Conservation (phyloP, 2,329 filamentous ascomycete species). For the Huntiella abstrusa region DNA sequence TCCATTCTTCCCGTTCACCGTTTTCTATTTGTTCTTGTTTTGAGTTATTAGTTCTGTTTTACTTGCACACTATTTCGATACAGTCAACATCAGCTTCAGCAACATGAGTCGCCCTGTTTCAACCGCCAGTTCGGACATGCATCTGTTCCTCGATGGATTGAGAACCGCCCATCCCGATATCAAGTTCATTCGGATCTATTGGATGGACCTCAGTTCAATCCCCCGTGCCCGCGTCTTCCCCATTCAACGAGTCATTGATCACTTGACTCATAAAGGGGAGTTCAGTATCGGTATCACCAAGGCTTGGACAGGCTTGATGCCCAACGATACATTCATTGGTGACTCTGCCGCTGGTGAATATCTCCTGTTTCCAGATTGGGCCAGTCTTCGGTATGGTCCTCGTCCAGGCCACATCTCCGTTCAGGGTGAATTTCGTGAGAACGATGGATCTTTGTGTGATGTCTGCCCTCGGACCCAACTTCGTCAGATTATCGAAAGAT, state of each 20-base stretch:
- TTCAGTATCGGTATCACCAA: conserved; percentile 41
- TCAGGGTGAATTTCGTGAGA: conserved; percentile 43
- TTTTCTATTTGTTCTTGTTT: too few species aligned
- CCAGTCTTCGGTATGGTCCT: conserved; percentile 39
- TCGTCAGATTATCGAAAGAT: conserved; percentile 25
- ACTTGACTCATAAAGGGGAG: conserved; percentile 26
- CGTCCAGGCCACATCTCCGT: conserved; percentile 44
- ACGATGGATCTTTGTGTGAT: conserved; percentile 28
- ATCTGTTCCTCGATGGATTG: too few species aligned
- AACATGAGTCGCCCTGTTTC: too few species aligned
- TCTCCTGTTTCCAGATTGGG: conserved; percentile 45
- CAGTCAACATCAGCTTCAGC: too few species aligned
- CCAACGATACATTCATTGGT: conserved; percentile 41
- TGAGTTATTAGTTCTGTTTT: too few species aligned
- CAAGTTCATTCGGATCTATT: conserved; percentile 54
- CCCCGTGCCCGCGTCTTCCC: conserved; percentile 50
- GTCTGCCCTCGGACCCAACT: conserved; percentile 51
- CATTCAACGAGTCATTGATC: conserved; percentile 32
- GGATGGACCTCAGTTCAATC: conserved; percentile 59
- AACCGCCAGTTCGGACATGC: too few species aligned
- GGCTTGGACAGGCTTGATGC: conserved; percentile 46
- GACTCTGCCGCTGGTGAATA: conserved; percentile 45
- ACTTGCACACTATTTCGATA: too few species aligned
- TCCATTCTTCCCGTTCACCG: too few species aligned
- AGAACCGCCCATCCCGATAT: neutral